Conservation (phyloP, 805 yeast species). For the Kluyveromyces wickerhamii region DNA sequence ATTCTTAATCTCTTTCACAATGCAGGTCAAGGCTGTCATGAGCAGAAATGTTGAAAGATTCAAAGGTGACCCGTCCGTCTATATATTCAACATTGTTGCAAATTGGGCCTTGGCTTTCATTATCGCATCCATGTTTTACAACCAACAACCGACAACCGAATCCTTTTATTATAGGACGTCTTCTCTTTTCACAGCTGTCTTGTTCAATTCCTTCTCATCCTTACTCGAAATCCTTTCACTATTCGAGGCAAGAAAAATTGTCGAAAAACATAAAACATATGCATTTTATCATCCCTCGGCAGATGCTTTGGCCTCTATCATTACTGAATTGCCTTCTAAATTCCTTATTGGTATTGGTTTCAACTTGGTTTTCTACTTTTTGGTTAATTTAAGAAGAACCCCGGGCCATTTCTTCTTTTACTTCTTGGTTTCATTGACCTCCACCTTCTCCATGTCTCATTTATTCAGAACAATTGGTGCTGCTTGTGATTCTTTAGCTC, state of each 20-base stretch:
- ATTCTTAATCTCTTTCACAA: slow-evolving; percentile 38
- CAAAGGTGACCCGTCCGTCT: slow-evolving; percentile 39
- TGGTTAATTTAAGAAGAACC: slow-evolving; percentile 43
- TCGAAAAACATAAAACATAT: slow-evolving; percentile 50
- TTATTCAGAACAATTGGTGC: slow-evolving; percentile 38
- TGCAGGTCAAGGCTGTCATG: slow-evolving; percentile 42
- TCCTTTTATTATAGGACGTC: slow-evolving; percentile 49
- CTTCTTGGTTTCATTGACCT: slow-evolving; percentile 34
- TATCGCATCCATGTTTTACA: slow-evolving; percentile 47
- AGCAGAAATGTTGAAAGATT: slow-evolving; percentile 40
- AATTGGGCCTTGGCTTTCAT: slow-evolving; percentile 44
- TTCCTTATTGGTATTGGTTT: slow-evolving; percentile 37
- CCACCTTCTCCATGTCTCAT: slow-evolving; percentile 50
- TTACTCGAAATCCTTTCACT: slow-evolving; percentile 45
- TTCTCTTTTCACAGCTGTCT: slow-evolving; percentile 54
- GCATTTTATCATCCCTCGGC: slow-evolving; percentile 57
- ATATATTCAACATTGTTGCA: slow-evolving; percentile 32
- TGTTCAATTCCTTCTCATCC: slow-evolving; percentile 57
- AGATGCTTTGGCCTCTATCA: slow-evolving; percentile 53
- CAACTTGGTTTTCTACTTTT: slow-evolving; percentile 43
- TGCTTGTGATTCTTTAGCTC: slow-evolving; percentile 30
- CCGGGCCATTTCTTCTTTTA: slow-evolving; percentile 53
- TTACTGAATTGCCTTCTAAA: slow-evolving; percentile 52
- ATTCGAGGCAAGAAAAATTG: slow-evolving; percentile 47
- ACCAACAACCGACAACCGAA: slow-evolving; percentile 30